Base-by-base conservation (phyloP, 345 rosid species). In the Hibiscus tridactylites region DNA sequence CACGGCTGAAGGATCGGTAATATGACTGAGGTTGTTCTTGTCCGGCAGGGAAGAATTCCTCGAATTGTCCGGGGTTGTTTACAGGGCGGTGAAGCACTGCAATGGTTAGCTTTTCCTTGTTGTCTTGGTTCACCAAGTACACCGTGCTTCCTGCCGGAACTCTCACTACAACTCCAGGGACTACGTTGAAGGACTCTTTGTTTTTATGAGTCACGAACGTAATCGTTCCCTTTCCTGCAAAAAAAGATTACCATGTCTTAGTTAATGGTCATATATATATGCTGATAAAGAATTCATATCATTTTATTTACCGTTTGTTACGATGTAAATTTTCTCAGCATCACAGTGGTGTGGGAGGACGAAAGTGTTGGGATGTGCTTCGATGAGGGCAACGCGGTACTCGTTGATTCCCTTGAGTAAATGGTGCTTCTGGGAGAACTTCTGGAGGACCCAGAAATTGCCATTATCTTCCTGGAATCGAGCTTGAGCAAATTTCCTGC, bases 1-100 rank as follows among this genome's bases (percentile, higher is more conserved):
- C 21, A 10, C 1, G 15, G n/a, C 73, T 70, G 73, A 70, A 56
- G 31, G 1, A 2, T 70, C 17, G 6, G 63, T 4, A 19, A 39
- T 35, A 70, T 33, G 73, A 33, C 19, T 33, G 52, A 13, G 63
- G 73, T 1, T 58, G 39, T 35, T 11, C 12, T 12, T 21, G 46
- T 70, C 73, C 73, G 21, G 64, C 21, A 3, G 73, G 37, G 73
- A 16, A 70, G 26, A 70, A 70, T 21, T 3, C 19, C 73, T 70
- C 17, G 44, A 11, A 56, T 33, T 33, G 4, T 31, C 52, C 73
- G 0, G 64, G 64, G 33, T 9, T 37, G 12, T 70, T 70, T 8
- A 70, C 73, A 6, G 73, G 64, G 0, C 2, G 6, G 15, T 29
- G 21, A 6, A 70, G 19, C 17, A 57, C 13, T 17, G 53, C 73